Evolutionary conservation across 495 filamentous ascomycete species (phyloP), one percentile per base, ranked within the genome.

Genomic region (Aspergillus ellipticus): DNA sequence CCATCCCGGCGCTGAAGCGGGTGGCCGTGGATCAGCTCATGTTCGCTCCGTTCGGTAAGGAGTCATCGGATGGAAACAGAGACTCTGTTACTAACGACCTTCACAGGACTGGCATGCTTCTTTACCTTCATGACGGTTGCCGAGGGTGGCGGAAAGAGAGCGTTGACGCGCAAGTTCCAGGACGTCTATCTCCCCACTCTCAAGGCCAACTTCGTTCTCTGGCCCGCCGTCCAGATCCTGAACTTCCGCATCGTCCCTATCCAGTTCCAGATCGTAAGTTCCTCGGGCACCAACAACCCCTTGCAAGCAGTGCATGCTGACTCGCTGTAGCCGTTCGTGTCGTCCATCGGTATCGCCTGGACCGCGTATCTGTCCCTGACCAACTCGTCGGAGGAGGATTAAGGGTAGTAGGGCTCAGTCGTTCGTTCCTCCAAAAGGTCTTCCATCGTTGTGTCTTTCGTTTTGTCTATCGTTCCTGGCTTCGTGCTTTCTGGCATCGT

Each of bases 91-190:
- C 67, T 63, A 63, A 57, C 48, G 28, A 16, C 31, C 28, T 41
- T 41, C 49, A n/a, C 57, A 90, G 88, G 88, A 68, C 82, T 98
- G 54, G 89, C 81, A 3, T 79, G 77, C 67, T 98, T 98, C 79
- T 99, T 99, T 71, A 90, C 88, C 0, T 94, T 87, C 70, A 97
- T 99, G 92, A 97, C 94, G 0, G 70, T 97, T 31, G 90, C 95
- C 11, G 95, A 99, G 71, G 95, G 95, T 24, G 94, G 95, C 33
- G 92, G 92, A 19, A 82, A 79, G 66, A 79, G 89, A 59, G 92
- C 87, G 3, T 82, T 99, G 26, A 73, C 76, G 39, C 79, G 88
- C 55, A 99, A 99, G 73, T 86, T 99, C 65, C 83, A 88, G 62
- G 90, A 96, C 64, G 92, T 96, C 61, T 99, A 96, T 69, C 63